Evolutionary conservation across 2,329 filamentous ascomycete genomes (phyloP), one percentile per base, ranked within the genome.

Genomic region (Aciculosporium take): DNA sequence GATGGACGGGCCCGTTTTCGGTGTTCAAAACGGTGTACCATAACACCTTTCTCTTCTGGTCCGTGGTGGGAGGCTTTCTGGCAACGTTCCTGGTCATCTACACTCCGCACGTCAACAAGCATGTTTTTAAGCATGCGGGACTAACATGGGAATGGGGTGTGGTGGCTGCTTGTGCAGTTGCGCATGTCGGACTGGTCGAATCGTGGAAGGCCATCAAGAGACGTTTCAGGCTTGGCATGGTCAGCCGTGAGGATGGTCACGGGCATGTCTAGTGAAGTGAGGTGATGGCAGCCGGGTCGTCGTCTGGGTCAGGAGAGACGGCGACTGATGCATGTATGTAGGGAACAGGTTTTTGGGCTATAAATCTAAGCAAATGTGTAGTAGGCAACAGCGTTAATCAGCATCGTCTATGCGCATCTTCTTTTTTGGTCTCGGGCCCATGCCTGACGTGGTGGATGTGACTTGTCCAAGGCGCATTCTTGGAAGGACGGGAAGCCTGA

Each of bases 71-170:
- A 2, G 77, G 76, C 2, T 76, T 79, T 48, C 47, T 73, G 6
- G 64, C 70, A 46, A 74, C 72, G 0, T 79, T 80, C 45, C 76
- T 76, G 0, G 68, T 79, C 21, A 63, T 81, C 20, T 85, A 85
- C 53, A 72, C 84, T 29, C 81, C 81, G 0, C 68, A 72, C 20
- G 65, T 85, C 49, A 82, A 83, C 54, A 67, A 65, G 1, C 59
- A 63, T 3, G 79, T 84, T 2, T 84, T 84, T 62, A 79, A 82
- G 59, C 81, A 85, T 54, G 66, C 67, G 33, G 74, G 71, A 1
- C 78, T 85, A 42, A 68, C 64, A 2, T 84, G 79, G 78, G 80
- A 85, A 53, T 86, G 80, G 81, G 78, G 71, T 1, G 65, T 85
- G 2, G 79, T 85, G 1, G 64, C 72, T 35, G 67, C 73, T 15